Base-by-base conservation (phyloP, 78 protist species). In the Pigoraptor vietnamica region DNA sequence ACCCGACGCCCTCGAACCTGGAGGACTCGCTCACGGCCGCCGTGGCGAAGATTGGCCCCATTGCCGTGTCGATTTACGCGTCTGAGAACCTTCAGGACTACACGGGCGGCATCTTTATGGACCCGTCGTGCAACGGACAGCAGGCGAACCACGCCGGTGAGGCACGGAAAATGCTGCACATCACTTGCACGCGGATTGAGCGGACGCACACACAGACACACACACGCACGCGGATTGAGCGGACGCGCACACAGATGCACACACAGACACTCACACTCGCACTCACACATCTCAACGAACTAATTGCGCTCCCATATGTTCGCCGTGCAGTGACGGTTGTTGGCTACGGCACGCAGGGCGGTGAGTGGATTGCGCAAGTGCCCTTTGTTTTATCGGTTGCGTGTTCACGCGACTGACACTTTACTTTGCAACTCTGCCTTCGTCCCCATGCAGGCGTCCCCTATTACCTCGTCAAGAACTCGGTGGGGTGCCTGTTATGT, bases 1-100 rank as follows among this genome's bases (percentile, higher is more conserved):
- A 6, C 14, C 14, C 67, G 67, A 92, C 92, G 87, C 90, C 95
- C 94, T 24, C 94, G 32, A 82, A 39, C 36, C 87, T 0, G 91
- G n/a, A 56, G 34, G 91, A 91, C 86, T 95, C 87, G 35, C 67
- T 96, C 38, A 25, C 25, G 81, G 40, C 2, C n/a, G 97, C 95
- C 0, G 89, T 93, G 0, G 98, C 90, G 35, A 84, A 25, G 24
- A 38, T 29, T 32, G 94, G 95, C 38, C 97, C 98, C 90, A 94
- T 97, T 32, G 93, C 97, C 10, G 96, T 97, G 0, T 96, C 97
- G 6, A 94, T 96, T 67, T 97, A 97, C 89, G 98, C 39, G 33
- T 48, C 67, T 48, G 67, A 48, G 67, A 37, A 2, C 23, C 33
- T 23, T 32, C 89, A 86, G 89, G 37, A 2, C 24, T 19, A 29